Evolutionary conservation across 768 basidiomycete species (phyloP).

Genomic region (Galerina sulciceps): DNA sequence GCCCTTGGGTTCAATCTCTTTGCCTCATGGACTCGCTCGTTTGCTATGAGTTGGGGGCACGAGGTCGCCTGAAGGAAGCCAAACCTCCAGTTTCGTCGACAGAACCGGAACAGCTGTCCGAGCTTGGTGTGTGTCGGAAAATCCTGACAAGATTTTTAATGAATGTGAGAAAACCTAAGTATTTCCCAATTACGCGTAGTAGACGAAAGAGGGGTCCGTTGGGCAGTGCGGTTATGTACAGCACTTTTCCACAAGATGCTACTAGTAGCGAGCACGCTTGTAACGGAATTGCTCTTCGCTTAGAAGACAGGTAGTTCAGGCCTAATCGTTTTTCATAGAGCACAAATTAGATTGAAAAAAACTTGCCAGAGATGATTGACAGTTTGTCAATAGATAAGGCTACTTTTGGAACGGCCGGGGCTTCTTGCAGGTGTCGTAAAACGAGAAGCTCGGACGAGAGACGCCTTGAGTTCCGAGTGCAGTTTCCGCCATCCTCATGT

Average conservation of each 20-base stretch:
- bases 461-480: conserved; percentile 48
- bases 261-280: conserved; percentile 65
- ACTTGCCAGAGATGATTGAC: conserved; percentile 49
- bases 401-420: conserved; percentile 10
- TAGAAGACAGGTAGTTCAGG: conserved; percentile 11
- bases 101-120: no score
- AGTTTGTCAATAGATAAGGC: conserved; percentile 46
- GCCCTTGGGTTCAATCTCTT: no score
- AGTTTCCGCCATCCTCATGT: conserved; percentile 51
- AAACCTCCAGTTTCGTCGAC: no score
- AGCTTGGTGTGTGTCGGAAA: neutral
- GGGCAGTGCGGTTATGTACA: conserved; percentile 32
- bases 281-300: conserved; percentile 66
- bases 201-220: conserved; percentile 39
- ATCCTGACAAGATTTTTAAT: neutral
- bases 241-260: conserved; percentile 53
- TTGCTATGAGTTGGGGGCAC: no score
- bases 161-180: neutral
- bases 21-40: no score
- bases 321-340: neutral
- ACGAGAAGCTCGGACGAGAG: conserved; percentile 58
- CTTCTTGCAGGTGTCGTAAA: conserved; percentile 46
- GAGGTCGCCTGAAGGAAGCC: no score
- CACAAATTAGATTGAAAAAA: neutral
- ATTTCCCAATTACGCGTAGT: conserved; percentile 19